Conservation (phyloP, 1,284 basidiomycete genomes). For the Athelia sp. region DNA sequence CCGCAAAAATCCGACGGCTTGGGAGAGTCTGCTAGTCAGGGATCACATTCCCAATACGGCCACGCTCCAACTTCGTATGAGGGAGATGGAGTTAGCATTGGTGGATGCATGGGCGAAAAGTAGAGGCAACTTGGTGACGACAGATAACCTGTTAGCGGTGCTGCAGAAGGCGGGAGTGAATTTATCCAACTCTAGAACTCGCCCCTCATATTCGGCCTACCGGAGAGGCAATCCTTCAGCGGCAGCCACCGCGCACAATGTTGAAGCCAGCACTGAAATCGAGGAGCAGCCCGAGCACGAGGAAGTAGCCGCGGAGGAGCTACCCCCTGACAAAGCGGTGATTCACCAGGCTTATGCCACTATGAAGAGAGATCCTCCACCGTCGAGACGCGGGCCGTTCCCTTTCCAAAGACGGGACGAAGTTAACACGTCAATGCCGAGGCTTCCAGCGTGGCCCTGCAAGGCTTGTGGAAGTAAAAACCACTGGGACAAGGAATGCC, state of each 20-base stretch:
- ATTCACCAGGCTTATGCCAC: not conserved
- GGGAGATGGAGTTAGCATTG: not conserved
- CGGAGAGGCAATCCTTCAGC: too few relatives aligned
- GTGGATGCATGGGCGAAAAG: not conserved
- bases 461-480: not conserved
- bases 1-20: not conserved
- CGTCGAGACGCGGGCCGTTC: not conserved
- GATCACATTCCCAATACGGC: not conserved
- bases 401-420: not conserved
- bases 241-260: too few relatives aligned
- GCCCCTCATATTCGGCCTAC: too few relatives aligned
- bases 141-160: too few relatives aligned
- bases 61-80: not conserved
- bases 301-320: not conserved
- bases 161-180: too few relatives aligned
- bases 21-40: conserved; percentile 3
- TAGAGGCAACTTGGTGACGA: not conserved
- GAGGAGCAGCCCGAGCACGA: not conserved
- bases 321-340: not conserved
- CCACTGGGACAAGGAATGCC: not conserved
- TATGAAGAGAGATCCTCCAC: not conserved
- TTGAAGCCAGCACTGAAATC: not conserved
- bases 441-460: not conserved
- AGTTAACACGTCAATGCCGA: not conserved
- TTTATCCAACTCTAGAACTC: too few relatives aligned